A percentile compares a stretch with the other conserved stretches of the same genome.
These are phyloP conservation scores for Psophocarpus tetragonolobus DNA, from an alignment of 306 rosid genomes.

Conservation along the genomic window DNA sequence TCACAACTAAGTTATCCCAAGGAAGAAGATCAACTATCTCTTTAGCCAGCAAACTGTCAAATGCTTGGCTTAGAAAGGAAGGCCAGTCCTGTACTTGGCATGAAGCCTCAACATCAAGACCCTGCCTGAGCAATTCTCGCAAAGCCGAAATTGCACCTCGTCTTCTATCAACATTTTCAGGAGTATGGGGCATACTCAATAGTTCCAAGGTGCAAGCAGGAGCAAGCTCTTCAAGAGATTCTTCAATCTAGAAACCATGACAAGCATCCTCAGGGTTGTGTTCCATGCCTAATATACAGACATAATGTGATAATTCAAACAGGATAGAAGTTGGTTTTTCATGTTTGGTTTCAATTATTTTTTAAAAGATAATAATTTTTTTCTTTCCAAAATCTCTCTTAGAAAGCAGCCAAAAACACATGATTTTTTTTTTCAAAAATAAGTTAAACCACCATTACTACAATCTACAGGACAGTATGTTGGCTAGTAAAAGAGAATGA, in stretches of 20 bases:
- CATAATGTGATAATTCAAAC: constrained; percentile 6
- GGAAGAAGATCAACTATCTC: constrained; percentile 95
- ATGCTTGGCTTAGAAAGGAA: constrained; percentile 82
- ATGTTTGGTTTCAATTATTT: neutral
- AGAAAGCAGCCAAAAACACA: neutral
- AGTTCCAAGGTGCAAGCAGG: constrained; percentile 96
- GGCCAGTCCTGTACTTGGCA: constrained; percentile 97
- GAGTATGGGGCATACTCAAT: constrained; percentile 68
- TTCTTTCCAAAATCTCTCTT: neutral
- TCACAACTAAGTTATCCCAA: constrained; percentile 75
- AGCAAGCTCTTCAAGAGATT: constrained; percentile 98
- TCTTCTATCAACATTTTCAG: constrained; percentile 78
- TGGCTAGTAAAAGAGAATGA: neutral
- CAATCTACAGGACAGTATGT: neutral
- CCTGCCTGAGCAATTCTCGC: constrained; percentile 93
- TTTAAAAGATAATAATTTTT: neutral
- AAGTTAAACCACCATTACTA: neutral
- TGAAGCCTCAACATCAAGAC: constrained; percentile 83
- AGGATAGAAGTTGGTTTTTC: neutral
- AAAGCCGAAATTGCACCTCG: constrained; percentile 91
- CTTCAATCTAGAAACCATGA: constrained; percentile 74
- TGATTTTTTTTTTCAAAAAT: neutral
- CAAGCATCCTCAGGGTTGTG: constrained; percentile 33
- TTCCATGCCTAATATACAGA: constrained; percentile 29
- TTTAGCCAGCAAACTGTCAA: constrained; percentile 66